phyloP scores from a whole-genome alignment of 768 basidiomycete genomes.

The Hygrocybe punicea region DNA sequence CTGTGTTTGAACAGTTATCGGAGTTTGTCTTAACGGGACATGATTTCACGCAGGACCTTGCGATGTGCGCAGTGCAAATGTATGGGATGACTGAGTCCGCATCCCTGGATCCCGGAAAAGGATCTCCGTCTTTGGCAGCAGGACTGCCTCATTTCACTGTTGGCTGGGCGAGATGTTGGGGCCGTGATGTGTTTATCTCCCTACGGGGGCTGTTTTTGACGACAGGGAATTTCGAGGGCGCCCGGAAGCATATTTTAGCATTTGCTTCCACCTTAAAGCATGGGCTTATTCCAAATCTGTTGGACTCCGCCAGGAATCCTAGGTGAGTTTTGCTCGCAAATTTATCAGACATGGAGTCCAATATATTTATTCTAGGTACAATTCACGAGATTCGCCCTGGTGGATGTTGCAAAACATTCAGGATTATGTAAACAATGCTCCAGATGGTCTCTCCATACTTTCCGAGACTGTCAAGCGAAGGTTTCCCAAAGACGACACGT shows the following conservation, averaged over 20 bases:
- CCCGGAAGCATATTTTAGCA: constrained; percentile 85
- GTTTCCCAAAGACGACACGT: constrained; percentile 91
- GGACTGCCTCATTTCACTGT: constrained; percentile 92
- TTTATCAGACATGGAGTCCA: background rate
- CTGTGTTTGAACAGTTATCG: constrained; percentile 82
- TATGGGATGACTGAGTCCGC: constrained; percentile 87
- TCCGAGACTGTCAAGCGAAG: constrained; percentile 83
- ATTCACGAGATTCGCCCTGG: constrained; percentile 98
- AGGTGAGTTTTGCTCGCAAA: constrained; percentile 45
- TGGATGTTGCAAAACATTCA: constrained; percentile 99
- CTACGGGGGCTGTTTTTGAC: constrained; percentile 89
- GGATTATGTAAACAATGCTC: constrained; percentile 81
- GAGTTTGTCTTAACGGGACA: constrained; percentile 85
- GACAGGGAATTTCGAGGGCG: constrained; percentile 83
- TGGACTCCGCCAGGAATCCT: constrained; percentile 84
- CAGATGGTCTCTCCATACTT: constrained; percentile 78
- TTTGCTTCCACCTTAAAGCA: constrained; percentile 94
- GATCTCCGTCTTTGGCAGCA: constrained; percentile 83
- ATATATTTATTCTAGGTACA: constrained; percentile 55
- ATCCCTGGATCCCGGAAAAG: constrained; percentile 69
- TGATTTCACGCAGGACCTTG: constrained; percentile 85
- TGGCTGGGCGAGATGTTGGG: constrained; percentile 97
- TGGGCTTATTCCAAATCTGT: constrained; percentile 91
- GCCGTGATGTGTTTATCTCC: constrained; percentile 91
- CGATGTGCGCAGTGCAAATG: constrained; percentile 85